Base-by-base conservation (phyloP, 2,329 filamentous ascomycete species). In the Aspergillus pseudoglaucus region DNA sequence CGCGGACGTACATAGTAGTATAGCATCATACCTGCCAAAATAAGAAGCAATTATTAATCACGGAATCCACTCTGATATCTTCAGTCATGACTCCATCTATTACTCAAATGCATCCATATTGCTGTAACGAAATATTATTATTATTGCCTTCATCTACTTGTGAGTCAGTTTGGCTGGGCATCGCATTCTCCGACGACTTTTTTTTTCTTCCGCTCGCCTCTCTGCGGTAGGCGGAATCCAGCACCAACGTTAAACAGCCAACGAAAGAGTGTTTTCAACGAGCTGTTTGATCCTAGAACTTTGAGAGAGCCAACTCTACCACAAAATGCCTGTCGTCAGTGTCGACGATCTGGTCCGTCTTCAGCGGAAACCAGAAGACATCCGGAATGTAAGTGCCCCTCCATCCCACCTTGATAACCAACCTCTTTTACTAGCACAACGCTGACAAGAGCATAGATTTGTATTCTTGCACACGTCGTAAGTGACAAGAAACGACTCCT, bases 401-500 rank as follows among this genome's bases (percentile, higher is more conserved):
- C 63, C 55, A 62, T 64, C 59, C 59, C 58, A 60, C 52, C 51
- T 56, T 61, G 45, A 59, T 53, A 40, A 53, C 46, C 56, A 45
- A 51, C 9, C 10, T 30, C 35, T 47, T 48, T 45, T 49, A 48
- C 45, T 35, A 35, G 42, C 52, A 44, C 46, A 58, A 49, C 54
- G 53, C 62, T 72, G 61, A 71, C 61, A 51, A 44, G 58, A 62
- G 53, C 51, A 33, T 60, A 90, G 87, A 95, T 96, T 57, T 96
- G 91, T 69, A 95, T 97, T 60, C 74, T 97, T 57, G 91, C 91
- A 42, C 91, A 97, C 67, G 91, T 97, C 61, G 81, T 84, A 78
- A 67, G 79, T 76, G 41, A 33, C 37, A 25, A 25, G 39, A 17
- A 33, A 45, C 37, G 23, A 14, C 15, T 41, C n/a, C n/a, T 44